A percentile compares a stretch with the other conserved stretches of the same genome.
Evolutionary conservation across 1,139 yeast genomes (phyloP).

Genomic region (Barnettozyma hawaiiensis): DNA sequence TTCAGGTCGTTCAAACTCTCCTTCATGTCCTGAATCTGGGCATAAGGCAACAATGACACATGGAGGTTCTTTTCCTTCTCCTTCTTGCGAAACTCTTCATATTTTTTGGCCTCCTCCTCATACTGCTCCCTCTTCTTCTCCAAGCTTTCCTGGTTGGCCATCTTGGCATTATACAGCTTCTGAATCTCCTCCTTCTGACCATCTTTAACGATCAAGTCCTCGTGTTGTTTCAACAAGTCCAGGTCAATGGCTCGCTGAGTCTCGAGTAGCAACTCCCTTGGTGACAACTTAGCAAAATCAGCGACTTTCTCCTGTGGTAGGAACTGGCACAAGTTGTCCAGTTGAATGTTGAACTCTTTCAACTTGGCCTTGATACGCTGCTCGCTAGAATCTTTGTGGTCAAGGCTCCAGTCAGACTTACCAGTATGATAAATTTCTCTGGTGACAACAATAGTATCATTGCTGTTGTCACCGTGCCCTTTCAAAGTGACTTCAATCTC

Average conservation of each 20-base stretch:
- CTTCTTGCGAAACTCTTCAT: slow-evolving; percentile 29
- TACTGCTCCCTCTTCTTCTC: slow-evolving; percentile 32
- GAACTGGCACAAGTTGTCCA: slow-evolving; percentile 90
- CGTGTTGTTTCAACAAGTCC: slow-evolving; percentile 52
- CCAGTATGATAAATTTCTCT: slow-evolving; percentile 37
- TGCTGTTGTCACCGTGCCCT: slow-evolving; percentile 33
- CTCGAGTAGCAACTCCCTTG: slow-evolving; percentile 67
- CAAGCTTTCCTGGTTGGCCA: slow-evolving; percentile 26
- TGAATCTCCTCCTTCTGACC: slow-evolving; percentile 27
- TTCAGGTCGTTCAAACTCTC: slow-evolving; percentile 38
- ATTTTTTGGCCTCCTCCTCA: slow-evolving; percentile 35
- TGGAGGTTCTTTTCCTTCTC: slow-evolving; percentile 43
- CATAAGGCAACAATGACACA: slow-evolving; percentile 54
- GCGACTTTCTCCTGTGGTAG: slow-evolving; percentile 95
- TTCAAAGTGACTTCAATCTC: slow-evolving; percentile 62
- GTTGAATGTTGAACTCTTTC: slow-evolving; percentile 60
- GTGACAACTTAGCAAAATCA: slow-evolving; percentile 78
- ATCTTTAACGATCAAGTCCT: slow-evolving; percentile 50
- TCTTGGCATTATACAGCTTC: slow-evolving; percentile 27
- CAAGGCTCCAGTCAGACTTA: slow-evolving; percentile 57
- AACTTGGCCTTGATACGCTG: slow-evolving; percentile 42
- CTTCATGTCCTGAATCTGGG: slow-evolving; percentile 50
- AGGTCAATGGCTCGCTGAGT: slow-evolving; percentile 79
- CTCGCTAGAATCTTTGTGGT: slow-evolving; percentile 42
- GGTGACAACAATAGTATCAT: slow-evolving; percentile 30